Conservation (phyloP, 768 basidiomycete genomes). For the Inosperma sp. region DNA sequence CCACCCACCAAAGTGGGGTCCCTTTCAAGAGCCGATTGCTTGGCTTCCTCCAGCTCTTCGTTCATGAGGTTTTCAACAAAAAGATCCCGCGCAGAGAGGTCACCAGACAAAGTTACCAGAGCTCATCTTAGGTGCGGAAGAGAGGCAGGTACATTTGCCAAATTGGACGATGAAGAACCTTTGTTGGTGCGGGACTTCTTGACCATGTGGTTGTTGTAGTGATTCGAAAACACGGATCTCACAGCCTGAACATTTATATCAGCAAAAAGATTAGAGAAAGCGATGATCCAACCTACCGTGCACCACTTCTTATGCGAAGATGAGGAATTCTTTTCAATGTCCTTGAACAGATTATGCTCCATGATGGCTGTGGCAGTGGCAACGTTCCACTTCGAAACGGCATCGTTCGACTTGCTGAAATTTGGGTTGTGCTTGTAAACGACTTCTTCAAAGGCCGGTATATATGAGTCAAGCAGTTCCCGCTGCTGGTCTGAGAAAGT, state of each 20-base stretch:
- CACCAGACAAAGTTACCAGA: slow-evolving; percentile 3
- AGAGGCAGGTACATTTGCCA: background rate
- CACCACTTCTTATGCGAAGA: background rate
- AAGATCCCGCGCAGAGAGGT: slow-evolving; percentile 2
- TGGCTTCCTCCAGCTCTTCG: background rate
- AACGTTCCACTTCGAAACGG: background rate
- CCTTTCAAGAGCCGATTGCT: background rate
- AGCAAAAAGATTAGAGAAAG: background rate
- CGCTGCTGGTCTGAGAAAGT: background rate
- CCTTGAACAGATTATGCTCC: background rate
- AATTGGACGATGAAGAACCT: background rate
- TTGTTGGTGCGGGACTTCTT: background rate
- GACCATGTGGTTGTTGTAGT: background rate
- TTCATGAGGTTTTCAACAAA: background rate
- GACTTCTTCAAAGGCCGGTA: background rate
- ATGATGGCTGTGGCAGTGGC: background rate
- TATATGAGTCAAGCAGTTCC: background rate
- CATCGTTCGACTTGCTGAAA: background rate
- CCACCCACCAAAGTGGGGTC: background rate
- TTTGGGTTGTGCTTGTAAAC: background rate
- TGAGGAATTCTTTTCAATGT: background rate
- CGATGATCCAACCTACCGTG: background rate
- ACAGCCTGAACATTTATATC: background rate
- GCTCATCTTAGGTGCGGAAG: slow-evolving; percentile 1
- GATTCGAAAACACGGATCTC: background rate